phyloP scores from a whole-genome alignment of 768 basidiomycete species.

The Cantharellus anzutake region DNA sequence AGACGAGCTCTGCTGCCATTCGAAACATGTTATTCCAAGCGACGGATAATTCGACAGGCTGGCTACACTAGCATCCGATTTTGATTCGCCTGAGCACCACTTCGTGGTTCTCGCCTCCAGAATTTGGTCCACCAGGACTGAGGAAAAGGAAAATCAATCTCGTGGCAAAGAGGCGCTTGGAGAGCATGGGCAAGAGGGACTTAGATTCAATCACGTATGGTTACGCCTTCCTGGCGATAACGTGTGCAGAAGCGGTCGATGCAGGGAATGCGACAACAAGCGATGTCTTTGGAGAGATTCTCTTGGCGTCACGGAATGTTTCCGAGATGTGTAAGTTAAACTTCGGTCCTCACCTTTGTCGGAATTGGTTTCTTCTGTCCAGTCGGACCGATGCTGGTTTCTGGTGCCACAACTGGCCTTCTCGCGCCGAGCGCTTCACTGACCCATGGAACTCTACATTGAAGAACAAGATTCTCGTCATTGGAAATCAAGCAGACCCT shows the following conservation, averaged over 20 bases:
- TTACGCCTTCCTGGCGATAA: constrained; percentile 1
- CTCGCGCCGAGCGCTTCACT: neutral
- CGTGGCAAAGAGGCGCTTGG: neutral
- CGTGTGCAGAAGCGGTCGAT: constrained; percentile 2
- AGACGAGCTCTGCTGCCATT: neutral
- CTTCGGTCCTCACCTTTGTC: neutral
- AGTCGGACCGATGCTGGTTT: neutral
- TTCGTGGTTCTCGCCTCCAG: neutral
- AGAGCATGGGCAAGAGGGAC: neutral
- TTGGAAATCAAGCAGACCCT: constrained; percentile 1
- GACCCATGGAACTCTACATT: neutral
- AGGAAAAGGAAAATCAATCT: neutral
- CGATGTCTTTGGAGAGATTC: constrained; percentile 4
- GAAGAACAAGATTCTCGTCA: constrained; percentile 4
- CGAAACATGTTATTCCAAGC: neutral
- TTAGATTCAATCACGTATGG: neutral
- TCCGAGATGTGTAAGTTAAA: neutral
- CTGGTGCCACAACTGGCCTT: neutral
- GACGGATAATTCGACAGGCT: neutral
- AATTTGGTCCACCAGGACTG: neutral
- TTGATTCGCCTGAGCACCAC: too few relatives aligned
- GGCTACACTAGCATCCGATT: neutral
- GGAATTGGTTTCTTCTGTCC: neutral
- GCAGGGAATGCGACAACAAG: neutral
- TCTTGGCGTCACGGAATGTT: neutral